phyloP scores from a whole-genome alignment of 164 flowering plant genomes.

The Dillenia suffruticosa region DNA sequence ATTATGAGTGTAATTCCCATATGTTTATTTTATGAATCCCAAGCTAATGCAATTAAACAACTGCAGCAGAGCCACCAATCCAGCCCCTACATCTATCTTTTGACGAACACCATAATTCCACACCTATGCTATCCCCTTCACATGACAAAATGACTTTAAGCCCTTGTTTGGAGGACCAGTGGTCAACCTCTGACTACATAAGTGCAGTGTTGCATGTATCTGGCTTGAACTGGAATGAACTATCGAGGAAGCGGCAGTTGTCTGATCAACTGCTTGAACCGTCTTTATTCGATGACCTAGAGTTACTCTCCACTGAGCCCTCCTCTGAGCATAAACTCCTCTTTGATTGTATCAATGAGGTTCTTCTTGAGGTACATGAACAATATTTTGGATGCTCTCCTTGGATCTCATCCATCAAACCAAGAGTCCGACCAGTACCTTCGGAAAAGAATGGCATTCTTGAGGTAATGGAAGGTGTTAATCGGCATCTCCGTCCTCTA shows the following conservation, averaged over 20 bases:
- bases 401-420: slow-evolving; percentile 40
- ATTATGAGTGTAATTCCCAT: background rate
- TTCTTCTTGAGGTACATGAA: slow-evolving; percentile 51
- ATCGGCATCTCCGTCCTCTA: slow-evolving; percentile 40
- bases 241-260: slow-evolving; percentile 32
- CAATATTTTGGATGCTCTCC: slow-evolving; percentile 39
- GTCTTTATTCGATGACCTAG: slow-evolving; percentile 48
- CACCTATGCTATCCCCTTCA: slow-evolving; percentile 9
- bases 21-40: background rate
- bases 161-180: slow-evolving; percentile 31
- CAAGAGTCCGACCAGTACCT: slow-evolving; percentile 40
- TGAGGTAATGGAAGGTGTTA: slow-evolving; percentile 60
- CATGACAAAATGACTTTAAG: slow-evolving; percentile 18
- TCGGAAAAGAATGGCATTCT: slow-evolving; percentile 28
- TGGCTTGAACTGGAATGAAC: slow-evolving; percentile 50
- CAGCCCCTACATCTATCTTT: slow-evolving; percentile 58
- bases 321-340: slow-evolving; percentile 52
- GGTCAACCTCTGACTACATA: slow-evolving; percentile 48
- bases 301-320: slow-evolving; percentile 37
- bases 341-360: slow-evolving; percentile 73
- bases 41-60: slow-evolving; percentile 1
- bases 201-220: slow-evolving; percentile 53
- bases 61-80: slow-evolving; percentile 41
- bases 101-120: slow-evolving; percentile 38
- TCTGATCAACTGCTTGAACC: slow-evolving; percentile 55